phyloP scores from a whole-genome alignment of 352 stramenopile genomes.

The Phytophthora capsici region DNA sequence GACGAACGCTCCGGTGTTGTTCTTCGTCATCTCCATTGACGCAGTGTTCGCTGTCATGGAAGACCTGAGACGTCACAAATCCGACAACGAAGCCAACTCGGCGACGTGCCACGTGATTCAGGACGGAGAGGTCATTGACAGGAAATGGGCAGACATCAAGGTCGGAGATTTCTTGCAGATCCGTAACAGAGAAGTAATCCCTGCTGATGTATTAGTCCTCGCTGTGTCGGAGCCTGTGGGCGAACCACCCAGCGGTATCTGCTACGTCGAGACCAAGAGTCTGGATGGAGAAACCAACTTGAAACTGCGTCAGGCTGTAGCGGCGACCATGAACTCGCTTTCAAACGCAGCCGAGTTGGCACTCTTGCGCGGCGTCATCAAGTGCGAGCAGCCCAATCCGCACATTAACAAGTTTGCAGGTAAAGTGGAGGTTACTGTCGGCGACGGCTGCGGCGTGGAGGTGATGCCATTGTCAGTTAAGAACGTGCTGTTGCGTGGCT shows the following conservation, averaged over 20 bases:
- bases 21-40: constrained; percentile 92
- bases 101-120: constrained; percentile 73
- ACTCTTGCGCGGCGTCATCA: constrained; percentile 63
- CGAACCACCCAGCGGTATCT: constrained; percentile 78
- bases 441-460: constrained; percentile 68
- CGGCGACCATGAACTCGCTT: constrained; percentile 69
- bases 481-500: constrained; percentile 91
- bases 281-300: constrained; percentile 94
- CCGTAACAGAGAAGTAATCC: constrained; percentile 84
- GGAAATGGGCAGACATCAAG: constrained; percentile 81
- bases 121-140: constrained; percentile 75
- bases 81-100: constrained; percentile 86
- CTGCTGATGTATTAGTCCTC: constrained; percentile 86
- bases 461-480: constrained; percentile 83
- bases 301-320: constrained; percentile 85
- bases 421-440: constrained; percentile 78
- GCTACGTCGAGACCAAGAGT: constrained; percentile 92
- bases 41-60: constrained; percentile 91
- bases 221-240: constrained; percentile 73
- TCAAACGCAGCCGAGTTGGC: constrained; percentile 60
- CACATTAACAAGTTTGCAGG: constrained; percentile 91
- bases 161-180: constrained; percentile 87
- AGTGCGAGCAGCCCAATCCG: constrained; percentile 82
- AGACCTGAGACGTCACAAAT: constrained; percentile 77
- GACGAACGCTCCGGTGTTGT: constrained; percentile 79